Evolutionary conservation across 352 stramenopile species (phyloP).

Genomic region (Phytophthora pluvialis): DNA sequence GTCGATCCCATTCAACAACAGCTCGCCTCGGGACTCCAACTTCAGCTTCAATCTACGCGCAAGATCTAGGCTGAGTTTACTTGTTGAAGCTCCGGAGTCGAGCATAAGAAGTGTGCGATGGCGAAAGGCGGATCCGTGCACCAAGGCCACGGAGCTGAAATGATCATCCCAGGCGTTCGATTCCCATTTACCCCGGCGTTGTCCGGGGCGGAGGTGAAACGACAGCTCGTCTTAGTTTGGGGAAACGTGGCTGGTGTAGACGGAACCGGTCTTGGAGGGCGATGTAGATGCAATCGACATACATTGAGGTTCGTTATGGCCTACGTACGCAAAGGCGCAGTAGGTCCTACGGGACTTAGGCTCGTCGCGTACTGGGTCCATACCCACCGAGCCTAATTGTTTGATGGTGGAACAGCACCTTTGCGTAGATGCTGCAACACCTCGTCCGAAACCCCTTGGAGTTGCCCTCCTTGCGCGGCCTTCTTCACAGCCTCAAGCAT

Average conservation of each 20-base stretch:
- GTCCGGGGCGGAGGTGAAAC: background rate
- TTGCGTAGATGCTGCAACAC: too few species aligned
- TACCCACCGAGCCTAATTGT: constrained; percentile 23
- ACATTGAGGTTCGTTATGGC: constrained; percentile 14
- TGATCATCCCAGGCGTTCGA: constrained; percentile 4
- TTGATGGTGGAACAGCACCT: constrained; percentile 6
- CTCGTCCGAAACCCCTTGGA: background rate
- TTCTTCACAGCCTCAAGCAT: background rate
- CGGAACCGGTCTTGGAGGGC: background rate
- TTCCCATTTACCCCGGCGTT: constrained; percentile 8
- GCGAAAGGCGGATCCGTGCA: constrained; percentile 26
- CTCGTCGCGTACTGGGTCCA: constrained; percentile 28
- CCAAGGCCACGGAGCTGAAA: background rate
- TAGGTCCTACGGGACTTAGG: constrained; percentile 8
- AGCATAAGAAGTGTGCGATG: constrained; percentile 18
- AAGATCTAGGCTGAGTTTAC: constrained; percentile 38
- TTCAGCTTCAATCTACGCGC: constrained; percentile 33
- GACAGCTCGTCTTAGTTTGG: constrained; percentile 4
- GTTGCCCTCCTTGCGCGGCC: background rate
- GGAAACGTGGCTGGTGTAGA: background rate
- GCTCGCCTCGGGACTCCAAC: constrained; percentile 4
- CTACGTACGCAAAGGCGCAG: constrained; percentile 14
- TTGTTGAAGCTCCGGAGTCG: constrained; percentile 30
- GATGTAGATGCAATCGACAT: constrained; percentile 14
- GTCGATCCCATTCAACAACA: constrained; percentile 5